Evolutionary conservation across 805 yeast genomes (phyloP).

Genomic region (Saccharomycopsis fibuligera): DNA sequence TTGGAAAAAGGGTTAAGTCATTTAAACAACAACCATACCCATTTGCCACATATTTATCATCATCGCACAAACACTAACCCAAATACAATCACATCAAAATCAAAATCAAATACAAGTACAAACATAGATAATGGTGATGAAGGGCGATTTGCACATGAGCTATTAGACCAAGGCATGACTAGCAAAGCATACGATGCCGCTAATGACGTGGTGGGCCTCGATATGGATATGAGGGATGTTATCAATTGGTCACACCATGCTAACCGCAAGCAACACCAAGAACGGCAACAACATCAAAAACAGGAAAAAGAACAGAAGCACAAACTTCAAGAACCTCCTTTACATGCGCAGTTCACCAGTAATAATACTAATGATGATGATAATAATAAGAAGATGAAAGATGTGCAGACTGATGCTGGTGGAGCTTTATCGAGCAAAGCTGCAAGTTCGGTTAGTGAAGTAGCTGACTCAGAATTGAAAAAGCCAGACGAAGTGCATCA

Average conservation of each 20-base stretch:
- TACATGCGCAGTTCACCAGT: too few species aligned
- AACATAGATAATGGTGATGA: neutral
- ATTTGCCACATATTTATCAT: neutral
- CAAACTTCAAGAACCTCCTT: too few species aligned
- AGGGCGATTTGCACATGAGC: slow-evolving; percentile 3
- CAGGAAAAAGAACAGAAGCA: neutral
- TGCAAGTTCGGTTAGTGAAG: too few species aligned
- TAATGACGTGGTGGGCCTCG: slow-evolving; percentile 8
- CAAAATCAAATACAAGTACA: too few species aligned
- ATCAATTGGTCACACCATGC: slow-evolving; percentile 5
- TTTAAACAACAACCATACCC: neutral
- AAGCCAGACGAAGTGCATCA: neutral
- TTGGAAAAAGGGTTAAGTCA: slow-evolving; percentile 3
- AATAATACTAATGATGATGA: too few species aligned
- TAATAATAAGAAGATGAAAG: too few species aligned
- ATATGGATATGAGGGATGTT: slow-evolving; percentile 6
- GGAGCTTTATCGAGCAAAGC: too few species aligned
- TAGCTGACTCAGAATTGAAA: neutral
- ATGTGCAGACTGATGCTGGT: too few species aligned
- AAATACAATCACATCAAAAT: too few species aligned
- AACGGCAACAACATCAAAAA: neutral
- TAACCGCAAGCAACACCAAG: neutral
- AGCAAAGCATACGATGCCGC: slow-evolving; percentile 1
- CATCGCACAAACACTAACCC: too few species aligned
- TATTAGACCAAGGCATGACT: slow-evolving; percentile 5